Base-by-base conservation (phyloP, 352 stramenopile species). In the Saprolegnia diclina region DNA sequence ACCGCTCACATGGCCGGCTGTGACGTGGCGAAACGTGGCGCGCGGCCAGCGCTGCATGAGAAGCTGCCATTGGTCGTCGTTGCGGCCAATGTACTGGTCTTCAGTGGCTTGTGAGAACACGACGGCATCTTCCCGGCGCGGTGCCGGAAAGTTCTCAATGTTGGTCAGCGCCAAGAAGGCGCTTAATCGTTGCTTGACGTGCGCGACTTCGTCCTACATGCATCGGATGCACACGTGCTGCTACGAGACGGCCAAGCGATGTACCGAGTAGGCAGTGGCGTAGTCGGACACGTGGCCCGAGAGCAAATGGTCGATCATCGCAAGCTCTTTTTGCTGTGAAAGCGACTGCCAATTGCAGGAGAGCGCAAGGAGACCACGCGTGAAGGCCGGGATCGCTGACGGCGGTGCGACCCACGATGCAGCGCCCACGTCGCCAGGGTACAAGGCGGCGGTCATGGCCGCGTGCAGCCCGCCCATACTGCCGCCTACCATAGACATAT, bases 401-500 rank as follows among this genome's bases (percentile, higher is more conserved):
- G 82, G 83, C 56, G 85, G 85, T 3, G 85, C 82, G 18, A 92
- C 73, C 85, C 85, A 92, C 13, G 85, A 81, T 0, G 80, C 84
- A 0, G 76, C 79, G 0, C 84, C 84, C 0, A 92, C 80, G 6
- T 91, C 80, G 3, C 79, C 80, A 37, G 84, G 80, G 65, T 82
- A 91, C 4, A 90, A 79, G 0, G 84, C 90, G 13, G 82, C 82
- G 5, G 85, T 74, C 84, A 92, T 92, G 21, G 84, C 84, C 46
- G 84, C 82, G 52, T 92, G 84, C 26, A 92, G 71, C 0, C 84
- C 84, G 18, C 84, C 84, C 84, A 92, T 92, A 64, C 81, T 90
- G 65, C 79, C 89, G 10, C 81, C 73, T 75, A 72, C 18, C 32
- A 38, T 22, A 37, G n/a, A 46, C 19, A 7, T 14, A 32, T 32